Conservation (phyloP, 1,284 basidiomycete genomes). For the Austroboletus rostrupii region DNA sequence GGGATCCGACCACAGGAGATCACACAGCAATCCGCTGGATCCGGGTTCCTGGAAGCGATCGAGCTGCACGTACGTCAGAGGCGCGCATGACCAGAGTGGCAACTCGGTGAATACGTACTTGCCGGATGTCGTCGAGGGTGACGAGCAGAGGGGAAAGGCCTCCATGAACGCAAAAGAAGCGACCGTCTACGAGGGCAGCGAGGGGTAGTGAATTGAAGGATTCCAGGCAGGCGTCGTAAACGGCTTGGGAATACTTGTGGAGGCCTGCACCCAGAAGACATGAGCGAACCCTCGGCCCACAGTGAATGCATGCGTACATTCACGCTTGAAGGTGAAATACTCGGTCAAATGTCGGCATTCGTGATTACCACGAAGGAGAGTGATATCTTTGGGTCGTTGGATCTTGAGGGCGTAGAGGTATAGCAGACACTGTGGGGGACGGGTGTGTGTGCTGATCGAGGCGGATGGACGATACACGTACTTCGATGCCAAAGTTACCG, state of each 20-base stretch:
- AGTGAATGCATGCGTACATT: constrained; percentile 44
- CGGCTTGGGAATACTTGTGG: constrained; percentile 85
- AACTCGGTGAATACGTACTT: constrained; percentile 43
- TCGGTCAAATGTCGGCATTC: constrained; percentile 87
- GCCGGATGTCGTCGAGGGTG: constrained; percentile 76
- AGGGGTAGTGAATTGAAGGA: constrained; percentile 92
- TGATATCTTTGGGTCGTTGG: constrained; percentile 87
- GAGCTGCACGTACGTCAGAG: constrained; percentile 44
- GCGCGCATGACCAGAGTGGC: background rate
- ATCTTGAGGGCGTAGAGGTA: constrained; percentile 93
- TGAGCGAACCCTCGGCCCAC: background rate
- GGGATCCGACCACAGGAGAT: constrained; percentile 93
- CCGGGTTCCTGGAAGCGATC: constrained; percentile 95
- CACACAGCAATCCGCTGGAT: constrained; percentile 89
- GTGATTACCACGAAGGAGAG: constrained; percentile 87
- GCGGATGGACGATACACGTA: constrained; percentile 29
- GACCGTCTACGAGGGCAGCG: constrained; percentile 90
- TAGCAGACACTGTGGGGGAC: constrained; percentile 62
- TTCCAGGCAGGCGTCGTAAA: constrained; percentile 89
- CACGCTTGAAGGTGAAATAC: constrained; percentile 88
- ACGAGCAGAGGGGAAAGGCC: constrained; percentile 89
- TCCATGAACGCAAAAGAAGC: constrained; percentile 98
- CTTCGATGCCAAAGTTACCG: constrained; percentile 94
- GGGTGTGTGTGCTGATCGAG: background rate
- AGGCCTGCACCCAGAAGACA: constrained; percentile 51